phyloP scores from a whole-genome alignment of 345 rosid species.

The Eucalyptus cloeziana region DNA sequence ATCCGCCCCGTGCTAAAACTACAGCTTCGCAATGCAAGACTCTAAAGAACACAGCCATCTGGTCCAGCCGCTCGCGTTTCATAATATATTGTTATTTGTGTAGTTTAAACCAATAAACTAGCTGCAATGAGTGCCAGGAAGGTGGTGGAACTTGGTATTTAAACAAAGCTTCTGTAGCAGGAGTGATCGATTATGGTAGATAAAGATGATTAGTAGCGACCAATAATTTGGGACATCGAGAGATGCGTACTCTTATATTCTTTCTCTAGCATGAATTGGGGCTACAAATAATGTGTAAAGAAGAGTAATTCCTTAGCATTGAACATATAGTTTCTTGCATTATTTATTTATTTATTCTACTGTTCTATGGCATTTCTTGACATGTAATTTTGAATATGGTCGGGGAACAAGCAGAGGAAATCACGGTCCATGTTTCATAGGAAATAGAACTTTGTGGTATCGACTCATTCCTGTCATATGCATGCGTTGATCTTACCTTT shows the following conservation, averaged over 20 bases:
- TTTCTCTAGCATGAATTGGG: background rate
- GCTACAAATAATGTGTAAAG: background rate
- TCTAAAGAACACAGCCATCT: slow-evolving; percentile 7
- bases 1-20: slow-evolving; percentile 76
- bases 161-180: background rate
- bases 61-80: background rate
- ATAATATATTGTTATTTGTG: background rate
- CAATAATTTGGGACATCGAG: background rate
- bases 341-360: background rate
- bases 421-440: background rate
- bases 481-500: background rate
- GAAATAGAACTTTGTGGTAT: background rate
- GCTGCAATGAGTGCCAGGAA: background rate
- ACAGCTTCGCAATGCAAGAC: slow-evolving; percentile 77
- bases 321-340: background rate
- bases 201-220: background rate
- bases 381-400: background rate
- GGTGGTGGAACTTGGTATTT: background rate
- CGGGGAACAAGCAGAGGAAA: background rate
- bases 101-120: background rate
- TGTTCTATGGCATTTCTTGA: background rate
- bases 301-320: background rate
- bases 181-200: background rate
- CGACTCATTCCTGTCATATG: background rate
- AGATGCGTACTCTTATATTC: background rate